Base-by-base conservation (phyloP, 495 filamentous ascomycete species). In the Talaromyces ruber region DNA sequence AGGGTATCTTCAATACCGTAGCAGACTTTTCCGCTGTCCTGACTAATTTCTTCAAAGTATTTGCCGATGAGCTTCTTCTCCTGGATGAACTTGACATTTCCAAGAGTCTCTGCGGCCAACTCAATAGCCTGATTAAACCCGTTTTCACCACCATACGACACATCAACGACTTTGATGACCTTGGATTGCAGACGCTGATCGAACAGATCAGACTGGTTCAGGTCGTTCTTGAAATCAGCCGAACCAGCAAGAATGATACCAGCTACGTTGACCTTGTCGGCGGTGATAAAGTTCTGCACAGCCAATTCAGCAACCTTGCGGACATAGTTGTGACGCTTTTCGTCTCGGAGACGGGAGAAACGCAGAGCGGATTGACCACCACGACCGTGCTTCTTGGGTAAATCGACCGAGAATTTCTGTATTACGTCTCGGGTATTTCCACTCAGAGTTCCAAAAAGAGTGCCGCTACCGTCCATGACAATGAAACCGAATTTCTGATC, bases 71-170 rank as follows among this genome's bases (percentile, higher is more conserved):
- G 84, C 81, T 96, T 97, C 88, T 98, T 98, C 83, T 98, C 94
- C 75, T 98, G 94, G 73, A 98, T 96, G 75, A 98, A 98, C 76
- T 98, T 98, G 81, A 98, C 94, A 67, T 96, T 98, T 75, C 92
- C 88, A 53, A 98, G 82, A n/a, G 94, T 98, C 81, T 98, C 95
- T 12, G 90, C 81, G 29, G 94, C 86, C 67, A 98, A 76, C 70
- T 98, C 94, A 64, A 98, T 98, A 59, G 94, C 94, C 79, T 98
- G 95, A 80, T 98, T 98, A 82, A 98, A 98, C 18, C 94, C 94
- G 79, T 97, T 97, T 79, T 98, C 95, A 65, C 94, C 94, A 70
- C 94, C 94, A 68, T 98, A 98, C 12, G 93, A 97, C 25, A 98
- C 95, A 70, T 98, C 94, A 26, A 98, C 94, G 47, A 98, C 87